Percentiles rank a stretch among this genome's conserved stretches.
phyloP scores from a whole-genome alignment of 257 asterid species.

The Primulina huaijiensis region DNA sequence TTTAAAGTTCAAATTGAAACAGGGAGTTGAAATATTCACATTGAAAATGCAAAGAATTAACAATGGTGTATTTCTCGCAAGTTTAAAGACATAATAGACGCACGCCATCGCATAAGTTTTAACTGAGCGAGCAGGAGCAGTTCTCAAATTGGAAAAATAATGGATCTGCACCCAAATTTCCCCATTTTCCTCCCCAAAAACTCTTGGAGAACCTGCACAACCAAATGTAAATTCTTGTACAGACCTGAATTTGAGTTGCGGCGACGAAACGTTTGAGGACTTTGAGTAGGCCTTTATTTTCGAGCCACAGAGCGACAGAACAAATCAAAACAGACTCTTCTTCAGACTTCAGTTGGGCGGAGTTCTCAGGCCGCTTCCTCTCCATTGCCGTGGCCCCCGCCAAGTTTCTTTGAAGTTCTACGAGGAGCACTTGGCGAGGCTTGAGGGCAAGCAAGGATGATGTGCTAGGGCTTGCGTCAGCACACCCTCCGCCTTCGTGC shows the following conservation, averaged over 20 bases:
- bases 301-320: slow-evolving; percentile 50
- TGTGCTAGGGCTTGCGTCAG: slow-evolving; percentile 37
- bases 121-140: too few species aligned
- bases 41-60: neutral
- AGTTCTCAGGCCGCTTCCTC: slow-evolving; percentile 11
- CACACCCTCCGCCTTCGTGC: slow-evolving; percentile 22
- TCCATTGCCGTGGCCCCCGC: slow-evolving; percentile 28
- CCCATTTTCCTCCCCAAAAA: neutral
- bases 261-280: slow-evolving; percentile 49
- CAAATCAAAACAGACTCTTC: slow-evolving; percentile 34
- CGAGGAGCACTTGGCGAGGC: slow-evolving; percentile 52
- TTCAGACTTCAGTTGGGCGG: slow-evolving; percentile 31
- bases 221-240: neutral
- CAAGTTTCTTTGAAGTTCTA: slow-evolving; percentile 28
- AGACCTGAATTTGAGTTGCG: slow-evolving; percentile 49
- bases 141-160: too few species aligned
- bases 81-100: neutral
- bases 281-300: slow-evolving; percentile 44
- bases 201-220: neutral
- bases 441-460: slow-evolving; percentile 33
- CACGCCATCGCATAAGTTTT: neutral
- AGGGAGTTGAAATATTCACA: neutral
- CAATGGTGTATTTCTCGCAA: slow-evolving; percentile 2
- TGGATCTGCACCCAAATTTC: neutral
- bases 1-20: slow-evolving; percentile 11